Evolutionary conservation across 2,329 filamentous ascomycete genomes (phyloP).

Genomic region (Penicillium palitans): DNA sequence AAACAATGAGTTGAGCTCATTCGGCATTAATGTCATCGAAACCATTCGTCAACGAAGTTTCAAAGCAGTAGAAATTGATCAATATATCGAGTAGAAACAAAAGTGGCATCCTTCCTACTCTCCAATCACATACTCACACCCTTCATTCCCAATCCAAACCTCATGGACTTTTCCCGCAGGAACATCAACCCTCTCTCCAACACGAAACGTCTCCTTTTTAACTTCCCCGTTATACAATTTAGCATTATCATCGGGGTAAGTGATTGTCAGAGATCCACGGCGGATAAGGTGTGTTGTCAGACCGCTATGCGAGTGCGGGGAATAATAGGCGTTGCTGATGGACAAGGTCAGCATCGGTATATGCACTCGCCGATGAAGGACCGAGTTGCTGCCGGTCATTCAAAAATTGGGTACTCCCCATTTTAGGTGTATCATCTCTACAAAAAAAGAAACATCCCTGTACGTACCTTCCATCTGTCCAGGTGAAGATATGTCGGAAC

Average conservation of each 20-base stretch:
- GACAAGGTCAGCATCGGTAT: background rate
- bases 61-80: background rate
- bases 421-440: background rate
- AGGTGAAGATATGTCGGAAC: constrained; percentile 61
- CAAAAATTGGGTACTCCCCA: background rate
- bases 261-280: constrained; percentile 57
- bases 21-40: background rate
- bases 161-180: constrained; percentile 58
- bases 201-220: constrained; percentile 57
- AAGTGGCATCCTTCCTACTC: constrained; percentile 39
- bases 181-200: constrained; percentile 58
- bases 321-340: constrained; percentile 59
- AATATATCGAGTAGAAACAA: background rate
- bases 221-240: constrained; percentile 26
- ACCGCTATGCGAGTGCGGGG: constrained; percentile 57
- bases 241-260: constrained; percentile 54
- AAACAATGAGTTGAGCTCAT: constrained; percentile 6
- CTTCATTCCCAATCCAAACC: constrained; percentile 60
- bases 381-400: too few species aligned
- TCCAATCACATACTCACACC: constrained; percentile 63
- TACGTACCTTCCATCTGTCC: constrained; percentile 57
- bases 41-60: background rate
- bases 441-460: too few species aligned
- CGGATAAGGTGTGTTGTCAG: constrained; percentile 63
- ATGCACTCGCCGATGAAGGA: background rate